These are phyloP conservation scores for Alternaria incomplexa DNA, from an alignment of 2,329 filamentous ascomycete species.

Conservation along the genomic window DNA sequence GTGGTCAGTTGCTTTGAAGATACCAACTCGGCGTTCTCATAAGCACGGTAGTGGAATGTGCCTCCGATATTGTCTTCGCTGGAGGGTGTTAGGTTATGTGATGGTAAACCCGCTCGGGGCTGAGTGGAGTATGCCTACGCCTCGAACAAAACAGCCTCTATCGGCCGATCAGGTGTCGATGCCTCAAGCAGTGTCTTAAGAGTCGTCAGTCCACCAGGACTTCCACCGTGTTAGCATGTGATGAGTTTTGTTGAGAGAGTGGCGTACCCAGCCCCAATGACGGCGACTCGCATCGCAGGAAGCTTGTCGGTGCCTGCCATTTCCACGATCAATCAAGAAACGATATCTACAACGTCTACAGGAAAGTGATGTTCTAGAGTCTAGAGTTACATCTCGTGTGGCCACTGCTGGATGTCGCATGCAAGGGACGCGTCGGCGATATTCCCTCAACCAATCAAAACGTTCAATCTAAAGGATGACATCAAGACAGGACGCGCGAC, in stretches of 20 bases:
- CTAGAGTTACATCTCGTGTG: not conserved
- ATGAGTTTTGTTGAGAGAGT: not conserved
- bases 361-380: not conserved
- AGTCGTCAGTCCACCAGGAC: slow-evolving; percentile 36
- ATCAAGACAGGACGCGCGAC: not conserved
- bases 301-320: slow-evolving; percentile 20
- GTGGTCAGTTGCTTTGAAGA: slow-evolving; percentile 59
- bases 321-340: not conserved
- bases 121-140: slow-evolving; percentile 18
- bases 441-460: not conserved
- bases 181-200: slow-evolving; percentile 41
- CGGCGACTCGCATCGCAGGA: slow-evolving; percentile 33
- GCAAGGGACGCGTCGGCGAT: not conserved
- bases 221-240: slow-evolving; percentile 4
- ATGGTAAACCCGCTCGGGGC: not conserved
- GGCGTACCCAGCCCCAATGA: slow-evolving; percentile 38
- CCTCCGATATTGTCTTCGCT: slow-evolving; percentile 54
- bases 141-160: slow-evolving; percentile 57
- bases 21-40: slow-evolving; percentile 59
- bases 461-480: not conserved
- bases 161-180: slow-evolving; percentile 38
- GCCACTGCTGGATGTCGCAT: not conserved
- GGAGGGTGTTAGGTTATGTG: slow-evolving; percentile 11
- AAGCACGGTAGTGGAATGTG: slow-evolving; percentile 56
- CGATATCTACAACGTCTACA: not conserved